Conservation (phyloP, 768 basidiomycete genomes). For the Rhizopogon vinicolor region DNA sequence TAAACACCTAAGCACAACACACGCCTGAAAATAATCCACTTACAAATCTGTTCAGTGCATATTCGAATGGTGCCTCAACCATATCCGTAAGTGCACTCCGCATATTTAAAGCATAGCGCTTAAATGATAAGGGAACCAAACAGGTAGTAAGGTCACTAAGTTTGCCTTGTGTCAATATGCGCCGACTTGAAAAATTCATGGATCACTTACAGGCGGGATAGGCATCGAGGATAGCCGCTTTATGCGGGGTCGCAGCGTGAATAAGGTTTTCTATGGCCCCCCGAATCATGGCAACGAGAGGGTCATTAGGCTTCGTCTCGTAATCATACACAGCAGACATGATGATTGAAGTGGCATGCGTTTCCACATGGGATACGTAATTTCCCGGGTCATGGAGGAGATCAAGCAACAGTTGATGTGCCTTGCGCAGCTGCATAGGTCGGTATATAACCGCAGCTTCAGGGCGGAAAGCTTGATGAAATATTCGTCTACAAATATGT, state of each 20-base stretch:
- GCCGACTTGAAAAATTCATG: slow-evolving; percentile 15
- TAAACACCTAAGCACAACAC: slow-evolving; percentile 11
- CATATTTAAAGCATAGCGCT: slow-evolving; percentile 37
- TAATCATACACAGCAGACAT: slow-evolving; percentile 34
- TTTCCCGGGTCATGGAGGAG: slow-evolving; percentile 25
- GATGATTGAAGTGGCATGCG: slow-evolving; percentile 29
- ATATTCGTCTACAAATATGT: slow-evolving; percentile 17
- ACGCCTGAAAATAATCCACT: slow-evolving; percentile 1
- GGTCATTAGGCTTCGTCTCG: slow-evolving; percentile 28
- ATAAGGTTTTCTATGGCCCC: slow-evolving; percentile 17
- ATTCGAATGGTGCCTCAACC: slow-evolving; percentile 4
- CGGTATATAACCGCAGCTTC: slow-evolving; percentile 7
- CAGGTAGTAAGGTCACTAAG: slow-evolving; percentile 40
- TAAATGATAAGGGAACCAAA: slow-evolving; percentile 43
- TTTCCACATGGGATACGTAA: slow-evolving; percentile 22
- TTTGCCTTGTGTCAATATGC: neutral
- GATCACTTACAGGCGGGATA: slow-evolving; percentile 19
- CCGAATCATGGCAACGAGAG: slow-evolving; percentile 32
- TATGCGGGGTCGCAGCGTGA: slow-evolving; percentile 2
- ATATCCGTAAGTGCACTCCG: slow-evolving; percentile 17
- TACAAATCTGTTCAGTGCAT: slow-evolving; percentile 3
- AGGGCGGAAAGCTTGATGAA: slow-evolving; percentile 16
- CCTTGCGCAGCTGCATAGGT: slow-evolving; percentile 23
- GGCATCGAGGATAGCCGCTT: slow-evolving; percentile 5
- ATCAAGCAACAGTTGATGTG: slow-evolving; percentile 28